These are phyloP conservation scores for Microascus cirrosus DNA, from an alignment of 2,329 filamentous ascomycete species.

Conservation along the genomic window DNA sequence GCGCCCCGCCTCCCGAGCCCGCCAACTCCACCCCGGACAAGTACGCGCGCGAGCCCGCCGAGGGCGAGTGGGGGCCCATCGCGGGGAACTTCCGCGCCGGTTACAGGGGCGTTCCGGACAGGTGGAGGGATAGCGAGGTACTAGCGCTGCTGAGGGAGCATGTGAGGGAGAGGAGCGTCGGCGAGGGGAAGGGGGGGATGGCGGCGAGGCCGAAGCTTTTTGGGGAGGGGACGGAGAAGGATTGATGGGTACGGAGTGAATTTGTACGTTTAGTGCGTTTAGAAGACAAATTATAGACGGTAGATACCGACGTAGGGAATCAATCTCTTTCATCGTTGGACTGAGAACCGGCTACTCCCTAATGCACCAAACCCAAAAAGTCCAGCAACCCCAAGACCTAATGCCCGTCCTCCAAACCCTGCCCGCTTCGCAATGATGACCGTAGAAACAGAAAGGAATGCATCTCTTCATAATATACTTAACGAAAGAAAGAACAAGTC, in stretches of 20 bases:
- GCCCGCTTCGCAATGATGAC: not conserved
- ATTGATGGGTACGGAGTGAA: not conserved
- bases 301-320: not conserved
- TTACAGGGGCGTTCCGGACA: conserved; percentile 75
- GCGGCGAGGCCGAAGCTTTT: conserved; percentile 43
- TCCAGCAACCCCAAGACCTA: no score
- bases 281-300: not conserved
- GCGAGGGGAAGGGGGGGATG: conserved; percentile 33
- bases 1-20: conserved; percentile 12
- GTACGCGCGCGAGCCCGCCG: conserved; percentile 21
- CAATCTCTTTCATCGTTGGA: not conserved
- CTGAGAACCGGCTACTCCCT: not conserved
- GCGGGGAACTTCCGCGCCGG: conserved; percentile 89
- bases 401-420: not conserved
- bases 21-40: conserved; percentile 12
- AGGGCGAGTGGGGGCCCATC: conserved; percentile 93
- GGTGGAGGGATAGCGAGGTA: conserved; percentile 80
- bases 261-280: not conserved
- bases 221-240: conserved; percentile 1
- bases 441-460: not conserved
- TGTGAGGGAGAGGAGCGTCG: conserved; percentile 51
- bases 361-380: no score
- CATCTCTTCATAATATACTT: not conserved
- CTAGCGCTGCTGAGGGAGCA: conserved; percentile 67
- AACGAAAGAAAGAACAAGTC: conserved; percentile 6